Evolutionary conservation across 208 protist genomes (phyloP), one percentile per base, ranked within the genome.

Genomic region (Crithidia bombi): DNA sequence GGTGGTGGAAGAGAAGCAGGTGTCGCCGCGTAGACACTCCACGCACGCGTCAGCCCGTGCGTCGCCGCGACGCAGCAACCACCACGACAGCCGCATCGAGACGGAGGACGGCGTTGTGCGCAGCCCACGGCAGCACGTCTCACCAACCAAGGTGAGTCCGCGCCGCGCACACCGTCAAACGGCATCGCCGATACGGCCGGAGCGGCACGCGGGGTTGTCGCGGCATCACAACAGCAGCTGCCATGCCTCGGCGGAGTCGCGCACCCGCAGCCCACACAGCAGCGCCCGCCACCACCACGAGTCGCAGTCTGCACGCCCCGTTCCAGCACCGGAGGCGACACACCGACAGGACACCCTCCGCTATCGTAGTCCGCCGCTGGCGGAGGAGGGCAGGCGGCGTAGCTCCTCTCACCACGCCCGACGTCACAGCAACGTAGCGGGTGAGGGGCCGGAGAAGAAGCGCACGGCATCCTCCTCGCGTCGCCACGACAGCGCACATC

Each of bases 281-380:
- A 70, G 52, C 47, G 43, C 52, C 12, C 61, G 44, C 30, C 43
- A 33, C 32, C 65, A 55, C 55, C 74, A 49, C 38, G 61, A 73
- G 36, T n/a, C 43, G 25, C 36, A 52, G 32, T 32, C 41, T 0
- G 38, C 61, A 17, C 41, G 56, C 47, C 19, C 30, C 23, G 61
- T 30, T n/a, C 23, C 63, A 25, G 49, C 33, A 12, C 39, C 50
- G 14, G 71, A 69, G 62, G 50, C 66, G 55, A 38, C 43, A 32
- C 43, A 56, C 52, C 65, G 65, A 25, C 73, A 73, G 21, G 73
- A 76, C 56, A 64, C 70, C 23, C 70, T 76, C 15, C 70, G 55
- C 43, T 39, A 76, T 47, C 63, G 63, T 23, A 76, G 70, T 17
- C 49, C 63, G 12, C 46, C 32, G 15, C 62, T 69, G 9, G 55